Evolutionary conservation across 345 rosid species (phyloP).

Genomic region (Lumnitzera racemosa): DNA sequence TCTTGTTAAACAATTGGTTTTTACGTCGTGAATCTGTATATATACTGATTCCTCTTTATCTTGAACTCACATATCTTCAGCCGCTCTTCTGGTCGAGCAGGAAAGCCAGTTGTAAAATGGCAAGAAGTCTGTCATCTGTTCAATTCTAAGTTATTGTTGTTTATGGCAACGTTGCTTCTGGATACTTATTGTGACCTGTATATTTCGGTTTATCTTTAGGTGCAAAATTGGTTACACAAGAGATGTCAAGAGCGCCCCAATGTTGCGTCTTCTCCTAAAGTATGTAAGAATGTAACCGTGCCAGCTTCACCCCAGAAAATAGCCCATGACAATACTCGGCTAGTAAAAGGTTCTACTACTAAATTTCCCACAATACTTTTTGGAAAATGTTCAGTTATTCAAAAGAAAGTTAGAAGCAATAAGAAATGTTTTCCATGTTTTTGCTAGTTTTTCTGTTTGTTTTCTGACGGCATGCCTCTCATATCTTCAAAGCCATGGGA

Average conservation of each 20-base stretch:
- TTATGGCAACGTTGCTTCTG: neutral
- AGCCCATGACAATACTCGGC: constrained; percentile 20
- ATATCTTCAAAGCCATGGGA: too few relatives aligned
- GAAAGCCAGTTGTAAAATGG: constrained; percentile 61
- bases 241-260: constrained; percentile 21
- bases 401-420: too few relatives aligned
- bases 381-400: neutral
- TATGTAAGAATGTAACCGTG: constrained; percentile 17
- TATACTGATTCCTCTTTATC: neutral
- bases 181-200: neutral
- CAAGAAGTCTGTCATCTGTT: constrained; percentile 28
- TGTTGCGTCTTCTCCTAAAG: constrained; percentile 23
- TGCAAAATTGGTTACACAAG: constrained; percentile 38
- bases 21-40: neutral
- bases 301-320: constrained; percentile 13
- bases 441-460: too few relatives aligned
- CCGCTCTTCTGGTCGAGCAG: constrained; percentile 59
- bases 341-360: constrained; percentile 26
- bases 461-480: too few relatives aligned
- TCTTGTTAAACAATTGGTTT: neutral
- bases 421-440: too few relatives aligned
- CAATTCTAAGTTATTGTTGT: neutral
- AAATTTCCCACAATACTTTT: neutral
- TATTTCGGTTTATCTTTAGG: constrained; percentile 19
- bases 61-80: constrained; percentile 25